Evolutionary conservation across 2,329 filamentous ascomycete species (phyloP).

Genomic region (Pseudocercospora vitis): DNA sequence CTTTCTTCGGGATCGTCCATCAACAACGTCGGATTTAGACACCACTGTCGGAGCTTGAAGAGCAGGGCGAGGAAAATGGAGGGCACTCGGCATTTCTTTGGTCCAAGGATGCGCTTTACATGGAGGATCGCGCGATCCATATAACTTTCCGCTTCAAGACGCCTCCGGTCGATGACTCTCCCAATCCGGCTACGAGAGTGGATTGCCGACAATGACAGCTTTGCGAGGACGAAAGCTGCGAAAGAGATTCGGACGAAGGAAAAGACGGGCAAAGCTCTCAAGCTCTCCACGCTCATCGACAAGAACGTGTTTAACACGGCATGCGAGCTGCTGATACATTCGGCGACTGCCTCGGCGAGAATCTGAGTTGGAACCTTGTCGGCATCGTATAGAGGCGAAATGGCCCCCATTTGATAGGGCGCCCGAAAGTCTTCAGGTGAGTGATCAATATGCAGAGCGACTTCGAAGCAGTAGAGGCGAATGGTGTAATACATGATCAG

Average conservation of each 20-base stretch:
- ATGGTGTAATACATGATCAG: slow-evolving; percentile 64
- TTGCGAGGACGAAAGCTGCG: slow-evolving; percentile 69
- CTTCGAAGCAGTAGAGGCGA: slow-evolving; percentile 73
- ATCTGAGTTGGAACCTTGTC: slow-evolving; percentile 49
- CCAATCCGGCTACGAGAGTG: slow-evolving; percentile 65
- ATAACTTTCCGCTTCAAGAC: slow-evolving; percentile 65
- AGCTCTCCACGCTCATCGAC: slow-evolving; percentile 56
- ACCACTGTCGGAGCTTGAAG: slow-evolving; percentile 37
- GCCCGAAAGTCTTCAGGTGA: slow-evolving; percentile 54
- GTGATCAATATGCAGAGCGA: slow-evolving; percentile 66
- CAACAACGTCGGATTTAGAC: slow-evolving; percentile 27
- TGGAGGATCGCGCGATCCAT: slow-evolving; percentile 69
- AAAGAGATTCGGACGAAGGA: slow-evolving; percentile 72
- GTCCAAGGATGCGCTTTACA: slow-evolving; percentile 62
- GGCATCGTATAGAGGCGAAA: slow-evolving; percentile 38
- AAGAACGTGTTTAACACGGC: slow-evolving; percentile 66
- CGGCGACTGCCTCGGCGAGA: slow-evolving; percentile 66
- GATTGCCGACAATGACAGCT: slow-evolving; percentile 68
- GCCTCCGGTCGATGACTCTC: slow-evolving; percentile 66
- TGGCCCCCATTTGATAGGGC: slow-evolving; percentile 50
- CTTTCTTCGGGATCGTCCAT: slow-evolving; percentile 15
- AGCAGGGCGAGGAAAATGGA: slow-evolving; percentile 34
- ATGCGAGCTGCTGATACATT: slow-evolving; percentile 67
- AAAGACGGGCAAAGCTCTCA: slow-evolving; percentile 68
- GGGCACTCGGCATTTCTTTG: slow-evolving; percentile 27